These are phyloP conservation scores for Neurospora sp. DNA, from an alignment of 495 filamentous ascomycete species.

Conservation along the genomic window DNA sequence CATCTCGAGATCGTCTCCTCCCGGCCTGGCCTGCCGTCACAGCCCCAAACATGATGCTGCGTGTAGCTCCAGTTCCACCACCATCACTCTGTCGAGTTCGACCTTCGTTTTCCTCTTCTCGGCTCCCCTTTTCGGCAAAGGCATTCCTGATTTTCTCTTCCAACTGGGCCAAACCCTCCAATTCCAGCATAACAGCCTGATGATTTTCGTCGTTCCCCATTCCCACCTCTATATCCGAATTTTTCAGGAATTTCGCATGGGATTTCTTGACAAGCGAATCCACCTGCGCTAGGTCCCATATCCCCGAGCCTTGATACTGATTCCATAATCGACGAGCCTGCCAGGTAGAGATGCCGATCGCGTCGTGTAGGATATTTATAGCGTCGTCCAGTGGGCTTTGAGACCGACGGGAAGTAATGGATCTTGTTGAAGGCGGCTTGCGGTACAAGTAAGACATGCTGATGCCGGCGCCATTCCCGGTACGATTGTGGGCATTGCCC, in stretches of 20 bases:
- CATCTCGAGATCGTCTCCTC: neutral
- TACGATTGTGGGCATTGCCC: neutral
- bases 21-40: neutral
- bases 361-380: neutral
- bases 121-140: neutral
- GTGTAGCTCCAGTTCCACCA: neutral
- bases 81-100: neutral
- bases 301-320: neutral
- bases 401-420: neutral
- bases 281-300: neutral
- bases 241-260: neutral
- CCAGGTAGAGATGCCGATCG: neutral
- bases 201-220: neutral
- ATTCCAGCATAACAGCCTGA: neutral
- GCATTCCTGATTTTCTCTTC: neutral
- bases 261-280: neutral
- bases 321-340: neutral
- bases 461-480: neutral
- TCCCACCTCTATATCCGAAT: neutral
- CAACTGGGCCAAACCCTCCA: neutral
- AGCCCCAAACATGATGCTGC: neutral
- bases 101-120: neutral
- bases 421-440: neutral
- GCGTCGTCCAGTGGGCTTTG: neutral
- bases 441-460: neutral